Base-by-base conservation (phyloP, 1,284 basidiomycete genomes). In the Erythrobasidium hasegawianum region DNA sequence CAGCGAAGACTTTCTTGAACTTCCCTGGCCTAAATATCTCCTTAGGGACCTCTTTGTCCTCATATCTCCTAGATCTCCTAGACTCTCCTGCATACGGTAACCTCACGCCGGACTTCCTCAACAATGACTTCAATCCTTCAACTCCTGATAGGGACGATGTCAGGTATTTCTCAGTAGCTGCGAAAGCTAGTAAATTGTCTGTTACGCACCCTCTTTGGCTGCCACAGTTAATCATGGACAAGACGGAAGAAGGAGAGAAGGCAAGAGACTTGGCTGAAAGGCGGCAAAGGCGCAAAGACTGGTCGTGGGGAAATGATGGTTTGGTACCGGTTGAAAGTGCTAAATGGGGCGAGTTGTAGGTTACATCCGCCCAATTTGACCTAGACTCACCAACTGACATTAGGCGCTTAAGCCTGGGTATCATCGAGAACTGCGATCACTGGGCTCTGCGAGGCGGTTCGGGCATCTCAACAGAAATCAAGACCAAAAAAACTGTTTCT, bases 11-110 rank as follows among this genome's bases (percentile, higher is more conserved):
- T 18, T 52, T 61, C 1, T 49, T 68, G 16, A 68, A 67, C 56
- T 53, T 68, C 27, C 65, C 70, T 1, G 71, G 69, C 10, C 55
- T 73, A 18, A 71, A 72, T 2, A 72, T 65, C 59, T 69, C 83
- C 2, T 80, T 93, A 13, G 87, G 89, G 0, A 86, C 86, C 2
- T 87, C 87, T 11, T 86, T 97, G 74, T 90, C 90, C 8, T 87
- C 88, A 0, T 86, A 93, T 72, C 82, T 98, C 43, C 84, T 98
- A n/a, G 88, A 88, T 60, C 80, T 95, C 61, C 84, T 98, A 72
- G 96, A 99, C 80, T 94, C 93, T 1, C 96, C 96, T 0, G 96
- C 96, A 0, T 99, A 98, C 76, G 87, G 90, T 14, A 97, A 97
- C 78, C 84, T 98, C 49, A 95, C 90, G 4, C 90, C 94, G 1